These are phyloP conservation scores for Prunus mira DNA, from an alignment of 306 rosid genomes.

Conservation along the genomic window DNA sequence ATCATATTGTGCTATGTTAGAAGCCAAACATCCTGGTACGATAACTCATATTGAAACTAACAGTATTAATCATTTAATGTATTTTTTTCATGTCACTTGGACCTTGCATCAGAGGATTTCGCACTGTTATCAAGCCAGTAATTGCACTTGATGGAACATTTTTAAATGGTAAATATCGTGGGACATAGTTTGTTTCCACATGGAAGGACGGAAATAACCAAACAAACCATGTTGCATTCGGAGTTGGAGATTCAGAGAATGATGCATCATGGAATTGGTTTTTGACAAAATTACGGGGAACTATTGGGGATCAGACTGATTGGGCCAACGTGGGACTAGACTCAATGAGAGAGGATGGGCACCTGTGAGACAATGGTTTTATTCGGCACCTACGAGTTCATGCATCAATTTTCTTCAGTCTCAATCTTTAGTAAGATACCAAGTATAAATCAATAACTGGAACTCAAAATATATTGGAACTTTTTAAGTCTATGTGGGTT, in stretches of 20 bases:
- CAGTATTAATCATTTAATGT: too few species aligned
- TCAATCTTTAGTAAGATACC: too few species aligned
- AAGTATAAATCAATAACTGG: too few species aligned
- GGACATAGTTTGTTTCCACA: not conserved
- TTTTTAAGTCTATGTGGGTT: too few species aligned
- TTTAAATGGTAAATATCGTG: not conserved
- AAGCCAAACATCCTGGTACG: not conserved
- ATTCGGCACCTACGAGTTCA: too few species aligned
- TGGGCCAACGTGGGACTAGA: too few species aligned
- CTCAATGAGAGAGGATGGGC: too few species aligned
- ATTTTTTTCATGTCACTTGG: not conserved
- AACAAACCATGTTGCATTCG: not conserved
- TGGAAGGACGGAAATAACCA: slow-evolving; percentile 3
- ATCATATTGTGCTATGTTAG: not conserved
- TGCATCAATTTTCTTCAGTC: too few species aligned
- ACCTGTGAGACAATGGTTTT: too few species aligned
- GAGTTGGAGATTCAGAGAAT: not conserved
- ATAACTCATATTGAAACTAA: not conserved
- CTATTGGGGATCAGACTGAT: not conserved
- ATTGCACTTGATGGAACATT: not conserved
- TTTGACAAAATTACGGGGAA: not conserved
- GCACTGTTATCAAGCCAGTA: not conserved
- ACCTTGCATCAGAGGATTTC: not conserved
- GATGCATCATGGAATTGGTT: not conserved
- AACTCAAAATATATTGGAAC: too few species aligned